Percentiles rank a stretch among this genome's conserved stretches.
phyloP scores from a whole-genome alignment of 2,329 filamentous ascomycete species.

The Volutella citrinella region DNA sequence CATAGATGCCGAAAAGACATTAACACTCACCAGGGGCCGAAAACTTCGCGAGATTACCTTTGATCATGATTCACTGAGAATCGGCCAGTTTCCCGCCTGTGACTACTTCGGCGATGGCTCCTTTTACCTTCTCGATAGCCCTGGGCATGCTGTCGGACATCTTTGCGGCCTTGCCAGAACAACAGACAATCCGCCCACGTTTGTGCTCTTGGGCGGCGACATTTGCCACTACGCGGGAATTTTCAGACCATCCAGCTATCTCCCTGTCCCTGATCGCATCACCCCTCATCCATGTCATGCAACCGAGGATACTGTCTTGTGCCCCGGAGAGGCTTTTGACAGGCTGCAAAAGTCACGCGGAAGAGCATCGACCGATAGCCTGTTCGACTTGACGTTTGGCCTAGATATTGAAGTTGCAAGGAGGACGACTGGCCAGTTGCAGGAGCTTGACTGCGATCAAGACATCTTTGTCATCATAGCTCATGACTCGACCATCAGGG shows the following conservation, averaged over 20 bases:
- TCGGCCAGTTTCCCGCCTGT: constrained; percentile 35
- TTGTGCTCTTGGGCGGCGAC: constrained; percentile 42
- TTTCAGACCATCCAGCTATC: constrained; percentile 32
- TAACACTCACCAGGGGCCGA: constrained; percentile 14
- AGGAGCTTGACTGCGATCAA: constrained; percentile 19
- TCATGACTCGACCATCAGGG: constrained; percentile 18
- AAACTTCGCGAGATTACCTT: constrained; percentile 28
- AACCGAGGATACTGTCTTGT: constrained; percentile 3
- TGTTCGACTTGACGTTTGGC: constrained; percentile 19
- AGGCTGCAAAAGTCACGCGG: constrained; percentile 16
- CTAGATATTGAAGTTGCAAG: constrained; percentile 14
- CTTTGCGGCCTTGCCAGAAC: constrained; percentile 40
- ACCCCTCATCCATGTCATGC: constrained; percentile 17
- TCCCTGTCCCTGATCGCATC: constrained; percentile 31
- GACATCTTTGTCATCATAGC: constrained; percentile 17
- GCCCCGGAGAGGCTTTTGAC: constrained; percentile 16
- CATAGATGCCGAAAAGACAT: rapidly evolving
- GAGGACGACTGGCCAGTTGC: constrained; percentile 11
- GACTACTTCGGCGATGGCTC: constrained; percentile 42
- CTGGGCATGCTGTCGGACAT: constrained; percentile 40
- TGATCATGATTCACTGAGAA: constrained; percentile 21
- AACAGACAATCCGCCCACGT: constrained; percentile 29
- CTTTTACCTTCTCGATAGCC: constrained; percentile 40
- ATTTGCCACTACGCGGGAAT: constrained; percentile 38
- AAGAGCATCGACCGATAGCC: constrained; percentile 10